Percentiles rank a stretch among this genome's conserved stretches.
These are phyloP conservation scores for Zygnema circumcarinatum DNA, from an alignment of 139 green algal species.

Conservation along the genomic window DNA sequence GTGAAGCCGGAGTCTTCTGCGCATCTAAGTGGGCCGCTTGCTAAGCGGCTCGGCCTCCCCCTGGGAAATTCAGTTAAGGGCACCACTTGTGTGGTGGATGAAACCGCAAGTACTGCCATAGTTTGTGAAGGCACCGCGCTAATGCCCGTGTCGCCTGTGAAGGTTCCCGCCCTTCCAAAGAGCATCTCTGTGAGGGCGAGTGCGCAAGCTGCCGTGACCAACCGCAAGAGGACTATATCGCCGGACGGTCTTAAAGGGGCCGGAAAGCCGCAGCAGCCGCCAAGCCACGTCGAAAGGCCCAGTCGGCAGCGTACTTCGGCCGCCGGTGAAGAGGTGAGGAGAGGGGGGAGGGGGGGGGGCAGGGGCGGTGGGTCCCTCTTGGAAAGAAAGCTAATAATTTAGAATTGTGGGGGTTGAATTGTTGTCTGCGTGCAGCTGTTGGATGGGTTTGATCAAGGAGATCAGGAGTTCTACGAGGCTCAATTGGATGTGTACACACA, in stretches of 20 bases:
- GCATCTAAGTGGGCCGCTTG: neutral
- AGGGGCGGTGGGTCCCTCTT: neutral
- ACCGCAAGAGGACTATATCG: conserved; percentile 14
- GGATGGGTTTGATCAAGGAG: neutral
- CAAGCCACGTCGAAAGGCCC: conserved; percentile 3
- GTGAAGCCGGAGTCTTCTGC: neutral
- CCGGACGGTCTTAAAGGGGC: neutral
- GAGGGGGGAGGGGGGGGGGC: conserved; percentile 4
- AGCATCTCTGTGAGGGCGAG: conserved; percentile 41
- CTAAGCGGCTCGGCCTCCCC: neutral
- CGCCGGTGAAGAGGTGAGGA: conserved; percentile 24
- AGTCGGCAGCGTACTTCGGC: no score
- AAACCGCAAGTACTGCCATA: neutral
- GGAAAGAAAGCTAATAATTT: neutral
- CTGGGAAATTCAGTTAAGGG: neutral
- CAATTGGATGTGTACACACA: conserved; percentile 41
- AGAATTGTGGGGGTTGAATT: neutral
- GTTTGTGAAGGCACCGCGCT: conserved; percentile 21
- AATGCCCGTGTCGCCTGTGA: conserved; percentile 20
- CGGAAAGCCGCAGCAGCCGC: neutral
- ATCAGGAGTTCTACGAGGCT: neutral
- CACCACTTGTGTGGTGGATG: neutral
- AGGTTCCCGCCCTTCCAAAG: conserved; percentile 36
- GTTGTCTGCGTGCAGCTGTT: neutral
- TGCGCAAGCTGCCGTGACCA: neutral